These are phyloP conservation scores for Dendrobium nobile DNA, from an alignment of 106 monocot species.

Conservation along the genomic window DNA sequence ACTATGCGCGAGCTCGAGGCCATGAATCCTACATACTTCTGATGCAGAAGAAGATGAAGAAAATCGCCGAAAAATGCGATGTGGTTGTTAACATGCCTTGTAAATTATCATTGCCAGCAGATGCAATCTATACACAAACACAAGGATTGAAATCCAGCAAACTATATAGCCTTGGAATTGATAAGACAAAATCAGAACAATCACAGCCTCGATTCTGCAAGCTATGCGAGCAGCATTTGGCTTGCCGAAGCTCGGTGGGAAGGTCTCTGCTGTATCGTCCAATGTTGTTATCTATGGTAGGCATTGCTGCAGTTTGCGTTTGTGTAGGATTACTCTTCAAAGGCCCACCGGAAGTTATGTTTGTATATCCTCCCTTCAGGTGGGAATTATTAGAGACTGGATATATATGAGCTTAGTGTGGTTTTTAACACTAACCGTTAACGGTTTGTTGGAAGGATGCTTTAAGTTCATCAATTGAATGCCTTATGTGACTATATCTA, in stretches of 20 bases:
- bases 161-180: conserved; percentile 12
- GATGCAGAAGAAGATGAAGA: conserved; percentile 47
- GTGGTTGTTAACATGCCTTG: conserved; percentile 31
- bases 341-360: conserved; percentile 44
- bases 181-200: conserved; percentile 8
- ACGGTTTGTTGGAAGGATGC: neutral
- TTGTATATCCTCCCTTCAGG: conserved; percentile 42
- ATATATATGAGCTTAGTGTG: conserved; percentile 17
- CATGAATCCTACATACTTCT: conserved; percentile 45
- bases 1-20: conserved; percentile 53
- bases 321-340: conserved; percentile 70
- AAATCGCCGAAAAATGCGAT: conserved; percentile 11
- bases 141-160: conserved; percentile 9
- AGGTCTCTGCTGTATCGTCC: conserved; percentile 44
- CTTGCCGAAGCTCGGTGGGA: neutral
- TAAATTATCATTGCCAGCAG: neutral
- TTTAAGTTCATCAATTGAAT: neutral
- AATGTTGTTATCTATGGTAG: conserved; percentile 47
- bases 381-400: conserved; percentile 59
- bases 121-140: neutral
- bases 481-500: neutral
- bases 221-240: conserved; percentile 35
- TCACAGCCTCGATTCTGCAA: conserved; percentile 18
- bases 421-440: neutral
- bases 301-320: conserved; percentile 76